phyloP scores from a whole-genome alignment of 306 rosid species.

The Trifolium subterraneum region DNA sequence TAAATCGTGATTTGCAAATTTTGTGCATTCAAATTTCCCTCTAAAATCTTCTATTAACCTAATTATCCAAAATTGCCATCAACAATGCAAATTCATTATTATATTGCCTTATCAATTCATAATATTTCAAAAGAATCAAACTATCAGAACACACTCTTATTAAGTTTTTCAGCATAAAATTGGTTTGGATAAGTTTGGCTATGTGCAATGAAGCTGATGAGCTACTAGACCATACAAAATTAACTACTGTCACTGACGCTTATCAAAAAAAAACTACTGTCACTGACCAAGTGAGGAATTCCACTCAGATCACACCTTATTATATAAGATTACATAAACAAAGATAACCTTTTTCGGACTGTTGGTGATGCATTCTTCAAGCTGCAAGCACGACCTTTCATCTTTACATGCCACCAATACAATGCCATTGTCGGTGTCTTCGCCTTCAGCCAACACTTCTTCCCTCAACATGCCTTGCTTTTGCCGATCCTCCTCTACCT shows the following conservation, averaged over 20 bases:
- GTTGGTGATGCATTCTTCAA: constrained; percentile 74
- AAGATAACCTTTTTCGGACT: constrained; percentile 66
- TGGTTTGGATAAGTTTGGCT: constrained; percentile 8
- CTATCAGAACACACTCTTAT: not conserved
- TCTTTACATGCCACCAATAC: constrained; percentile 95
- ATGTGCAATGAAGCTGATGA: constrained; percentile 16
- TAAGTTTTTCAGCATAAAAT: constrained; percentile 12
- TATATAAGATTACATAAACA: constrained; percentile 7
- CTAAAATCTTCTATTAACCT: constrained; percentile 15
- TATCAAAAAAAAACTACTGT: too few species aligned
- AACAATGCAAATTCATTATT: constrained; percentile 17
- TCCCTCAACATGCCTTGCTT: constrained; percentile 56
- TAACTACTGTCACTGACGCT: not conserved
- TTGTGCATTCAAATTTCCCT: constrained; percentile 8
- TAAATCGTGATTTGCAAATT: constrained; percentile 1
- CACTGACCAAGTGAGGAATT: constrained; percentile 2
- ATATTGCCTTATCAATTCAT: constrained; percentile 9
- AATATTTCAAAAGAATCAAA: not conserved
- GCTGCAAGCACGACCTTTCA: constrained; percentile 93
- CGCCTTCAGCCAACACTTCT: constrained; percentile 58
- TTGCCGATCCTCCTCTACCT: constrained; percentile 83
- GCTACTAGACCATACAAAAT: constrained; percentile 13
- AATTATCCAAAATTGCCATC: constrained; percentile 24
- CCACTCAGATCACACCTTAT: constrained; percentile 16
- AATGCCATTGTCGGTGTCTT: constrained; percentile 61